A percentile compares a stretch with the other conserved stretches of the same genome.
phyloP scores from a whole-genome alignment of 768 basidiomycete genomes.

The Tricholoma flavovirens region DNA sequence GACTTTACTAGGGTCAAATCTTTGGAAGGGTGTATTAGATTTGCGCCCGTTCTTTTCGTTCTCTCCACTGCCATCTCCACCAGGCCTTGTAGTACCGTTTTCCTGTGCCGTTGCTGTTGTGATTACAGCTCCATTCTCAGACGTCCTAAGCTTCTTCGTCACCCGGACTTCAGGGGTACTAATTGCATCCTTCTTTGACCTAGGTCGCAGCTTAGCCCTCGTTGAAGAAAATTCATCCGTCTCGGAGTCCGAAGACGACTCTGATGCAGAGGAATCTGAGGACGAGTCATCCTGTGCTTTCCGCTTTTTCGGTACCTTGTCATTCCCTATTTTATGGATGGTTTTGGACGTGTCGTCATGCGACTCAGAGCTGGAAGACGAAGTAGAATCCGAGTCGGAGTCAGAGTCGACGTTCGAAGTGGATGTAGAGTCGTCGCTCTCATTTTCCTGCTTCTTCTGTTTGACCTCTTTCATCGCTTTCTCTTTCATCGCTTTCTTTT shows the following conservation, averaged over 20 bases:
- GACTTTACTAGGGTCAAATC: conserved; percentile 66
- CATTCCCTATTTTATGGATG: not conserved
- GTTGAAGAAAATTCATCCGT: conserved; percentile 6
- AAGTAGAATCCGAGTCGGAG: conserved; percentile 18
- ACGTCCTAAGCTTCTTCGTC: conserved; percentile 57
- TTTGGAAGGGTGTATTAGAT: conserved; percentile 67
- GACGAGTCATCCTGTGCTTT: conserved; percentile 2
- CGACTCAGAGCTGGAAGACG: not conserved
- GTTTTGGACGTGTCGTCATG: not conserved
- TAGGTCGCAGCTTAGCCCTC: conserved; percentile 1
- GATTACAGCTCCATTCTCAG: conserved; percentile 45
- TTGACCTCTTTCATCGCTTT: conserved; percentile 12
- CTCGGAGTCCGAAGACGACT: not conserved
- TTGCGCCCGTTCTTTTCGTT: conserved; percentile 32
- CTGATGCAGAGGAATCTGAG: conserved; percentile 10
- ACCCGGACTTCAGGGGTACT: conserved; percentile 26
- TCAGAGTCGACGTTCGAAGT: conserved; percentile 15
- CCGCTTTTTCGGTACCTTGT: not conserved
- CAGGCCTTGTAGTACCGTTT: conserved; percentile 8
- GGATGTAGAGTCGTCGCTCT: not conserved
- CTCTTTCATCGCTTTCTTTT: not conserved
- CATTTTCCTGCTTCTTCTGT: conserved; percentile 5
- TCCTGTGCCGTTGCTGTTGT: conserved; percentile 34
- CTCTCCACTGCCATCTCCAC: conserved; percentile 13
- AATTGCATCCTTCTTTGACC: conserved; percentile 1